Base-by-base conservation (phyloP, 2,329 filamentous ascomycete genomes). In the Botryotinia calthae region DNA sequence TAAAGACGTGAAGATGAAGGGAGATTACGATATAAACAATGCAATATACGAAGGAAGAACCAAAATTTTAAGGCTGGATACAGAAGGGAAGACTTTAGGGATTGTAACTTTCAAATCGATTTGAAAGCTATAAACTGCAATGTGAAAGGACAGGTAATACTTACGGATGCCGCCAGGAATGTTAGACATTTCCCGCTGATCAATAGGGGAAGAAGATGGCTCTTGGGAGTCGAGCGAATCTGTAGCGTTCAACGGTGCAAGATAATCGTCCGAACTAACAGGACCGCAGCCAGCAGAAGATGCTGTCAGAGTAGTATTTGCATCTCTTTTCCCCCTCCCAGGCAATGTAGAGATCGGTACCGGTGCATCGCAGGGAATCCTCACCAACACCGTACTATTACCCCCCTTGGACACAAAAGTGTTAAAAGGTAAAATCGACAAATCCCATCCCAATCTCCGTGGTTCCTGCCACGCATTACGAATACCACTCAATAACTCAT, bases 351-450 rank as follows among this genome's bases (percentile, higher is more conserved):
- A 31, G 34, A 18, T 4, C 9, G 68, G 65, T n/a, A 37, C 2
- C n/a, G 73, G 73, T 2, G 75, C 76, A 25, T 61, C 25, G 48
- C 69, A 44, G 2, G 76, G 75, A 22, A 77, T 20, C 2, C 74
- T 68, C 28, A 78, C 71, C 8, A 79, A 40, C 37, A 79, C 75
- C 2, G 73, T 70, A 4, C 75, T 77, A 64, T 72, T 76, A 1
- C 75, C 76, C 22, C 76, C 77, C 16, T 75, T 74, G 2, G 62
- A 68, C 37, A 79, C 74, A 70, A 77, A 79, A 10, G 54, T 74
- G 14, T 64, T 72, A 40, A 79, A 58, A 0, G 75, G 76, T 12
- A 75, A 58, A 9, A n/a, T 73, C 2, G 76, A 69, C 10, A 78
- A 59, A 59, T 79, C 77, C 18, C 73, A 44, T 3, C 72, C 71